Base-by-base conservation (phyloP, 2,329 filamentous ascomycete species). In the Bretziella fagacearum region DNA sequence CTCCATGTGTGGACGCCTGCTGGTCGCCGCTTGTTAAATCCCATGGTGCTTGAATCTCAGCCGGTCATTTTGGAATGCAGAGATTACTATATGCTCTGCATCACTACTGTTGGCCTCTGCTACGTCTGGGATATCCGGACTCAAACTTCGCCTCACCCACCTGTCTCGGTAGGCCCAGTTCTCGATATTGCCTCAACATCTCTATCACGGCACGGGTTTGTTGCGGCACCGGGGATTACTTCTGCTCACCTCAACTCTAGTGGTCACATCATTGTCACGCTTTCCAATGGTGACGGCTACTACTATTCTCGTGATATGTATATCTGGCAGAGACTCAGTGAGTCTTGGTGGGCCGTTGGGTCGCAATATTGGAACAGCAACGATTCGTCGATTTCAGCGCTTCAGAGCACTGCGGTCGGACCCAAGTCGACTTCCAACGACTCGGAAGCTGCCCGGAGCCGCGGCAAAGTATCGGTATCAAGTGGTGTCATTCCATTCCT, bases 281-380 rank as follows among this genome's bases (percentile, higher is more conserved):
- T 98, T 50, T 91, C 81, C 20, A 96, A 95, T 55, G 91, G 91
- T 17, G 89, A 98, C 56, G 91, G 91, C 1, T 98, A 86, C 62
- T 79, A 79, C 46, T 98, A 98, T 62, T 84, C 84, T 1, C 74
- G 81, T 0, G 71, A 73, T 15, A 83, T 98, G 80, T 89, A 78
- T 61, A 75, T 79, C 6, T 98, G 91, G 91, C 89, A 96, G 62
- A 78, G 87, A 7, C 69, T 98, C n/a, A 93, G 86, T 2, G 93
- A 98, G 59, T 74, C 84, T 2, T 98, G 91, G 91, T 98, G 91
- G 86, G 89, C 89, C 0, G 86, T 96, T 0, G 87, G 87, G 15
- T 93, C 84, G 55, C 91, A 98, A 59, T 98, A 98, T 61, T 98
- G 91, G 93, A 96, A 98, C 62, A 93, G 86, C 1, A 93, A 86